Evolutionary conservation across 371 early-diverging fungal genomes (phyloP).

Genomic region (Apophysomyces trapeziformis): DNA sequence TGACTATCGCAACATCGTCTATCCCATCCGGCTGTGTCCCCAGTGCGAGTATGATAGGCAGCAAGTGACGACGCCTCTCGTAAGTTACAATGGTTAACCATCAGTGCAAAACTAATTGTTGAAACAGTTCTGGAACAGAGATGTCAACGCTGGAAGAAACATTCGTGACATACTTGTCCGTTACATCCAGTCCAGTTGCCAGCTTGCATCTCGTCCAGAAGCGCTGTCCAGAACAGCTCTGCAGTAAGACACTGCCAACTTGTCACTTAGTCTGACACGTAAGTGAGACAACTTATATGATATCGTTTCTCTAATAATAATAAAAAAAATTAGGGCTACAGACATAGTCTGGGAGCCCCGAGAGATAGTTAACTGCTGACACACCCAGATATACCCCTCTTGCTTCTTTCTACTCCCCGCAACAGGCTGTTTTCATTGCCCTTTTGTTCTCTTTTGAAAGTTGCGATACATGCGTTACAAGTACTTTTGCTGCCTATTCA

Average conservation of each 20-base stretch:
- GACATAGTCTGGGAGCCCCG: background rate
- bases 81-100: background rate
- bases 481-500: no score
- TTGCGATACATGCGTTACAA: no score
- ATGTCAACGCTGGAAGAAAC: background rate
- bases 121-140: background rate
- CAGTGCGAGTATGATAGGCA: constrained; percentile 2
- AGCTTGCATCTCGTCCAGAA: background rate
- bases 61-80: background rate
- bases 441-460: no score
- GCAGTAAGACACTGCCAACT: background rate
- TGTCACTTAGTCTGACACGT: background rate
- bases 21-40: background rate
- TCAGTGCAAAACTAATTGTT: background rate
- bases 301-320: background rate
- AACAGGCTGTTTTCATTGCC: no score
- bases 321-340: no score
- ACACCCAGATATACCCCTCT: no score
- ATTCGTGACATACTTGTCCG: background rate
- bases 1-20: background rate
- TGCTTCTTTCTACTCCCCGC: no score
- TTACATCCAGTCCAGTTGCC: background rate
- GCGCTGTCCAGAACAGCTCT: background rate
- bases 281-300: background rate
- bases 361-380: no score